phyloP scores from a whole-genome alignment of 345 rosid genomes.

The Balakata baccata region DNA sequence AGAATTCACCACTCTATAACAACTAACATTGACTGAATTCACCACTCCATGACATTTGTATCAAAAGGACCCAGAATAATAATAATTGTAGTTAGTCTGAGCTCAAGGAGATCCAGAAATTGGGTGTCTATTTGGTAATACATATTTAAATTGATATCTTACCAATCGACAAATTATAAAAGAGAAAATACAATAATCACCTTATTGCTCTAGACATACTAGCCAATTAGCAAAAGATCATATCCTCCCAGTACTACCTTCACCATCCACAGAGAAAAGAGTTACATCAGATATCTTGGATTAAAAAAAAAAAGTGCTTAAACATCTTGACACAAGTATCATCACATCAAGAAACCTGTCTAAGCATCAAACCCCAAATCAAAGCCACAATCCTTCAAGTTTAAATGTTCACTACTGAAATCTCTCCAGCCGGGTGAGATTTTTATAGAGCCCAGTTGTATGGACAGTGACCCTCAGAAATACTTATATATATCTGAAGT shows the following conservation, averaged over 20 bases:
- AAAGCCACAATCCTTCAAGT: neutral
- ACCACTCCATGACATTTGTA: neutral
- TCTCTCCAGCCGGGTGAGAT: neutral
- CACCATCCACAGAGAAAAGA: neutral
- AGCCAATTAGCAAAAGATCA: neutral
- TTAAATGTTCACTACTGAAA: neutral
- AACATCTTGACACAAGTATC: neutral
- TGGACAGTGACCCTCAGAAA: neutral
- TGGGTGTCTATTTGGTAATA: neutral
- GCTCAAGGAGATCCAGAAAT: neutral
- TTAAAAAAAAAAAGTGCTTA: neutral
- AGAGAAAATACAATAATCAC: neutral
- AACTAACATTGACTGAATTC: neutral
- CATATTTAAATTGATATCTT: neutral
- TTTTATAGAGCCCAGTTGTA: neutral
- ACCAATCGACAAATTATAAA: neutral
- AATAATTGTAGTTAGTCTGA: neutral
- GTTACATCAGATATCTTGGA: neutral
- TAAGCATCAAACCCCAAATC: neutral
- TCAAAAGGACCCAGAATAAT: neutral
- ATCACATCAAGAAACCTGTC: neutral
- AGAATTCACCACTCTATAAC: neutral
- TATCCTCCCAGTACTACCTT: neutral
- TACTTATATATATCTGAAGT: neutral
- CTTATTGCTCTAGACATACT: neutral